phyloP scores from a whole-genome alignment of 1,139 yeast genomes.

The Pichia sp. region DNA sequence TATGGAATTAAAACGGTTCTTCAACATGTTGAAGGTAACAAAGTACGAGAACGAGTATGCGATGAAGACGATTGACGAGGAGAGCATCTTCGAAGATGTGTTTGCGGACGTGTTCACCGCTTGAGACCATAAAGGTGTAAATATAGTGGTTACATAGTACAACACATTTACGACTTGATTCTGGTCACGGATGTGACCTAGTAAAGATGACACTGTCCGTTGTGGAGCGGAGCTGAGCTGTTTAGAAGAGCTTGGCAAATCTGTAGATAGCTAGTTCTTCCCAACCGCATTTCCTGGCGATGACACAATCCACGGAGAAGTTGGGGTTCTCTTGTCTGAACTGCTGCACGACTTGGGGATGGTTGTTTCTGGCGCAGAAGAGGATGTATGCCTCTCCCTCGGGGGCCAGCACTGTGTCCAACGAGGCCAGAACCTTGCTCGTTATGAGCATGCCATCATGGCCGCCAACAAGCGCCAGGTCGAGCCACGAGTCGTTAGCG shows the following conservation, averaged over 20 bases:
- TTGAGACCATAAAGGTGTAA: too few relatives aligned
- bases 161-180: too few relatives aligned
- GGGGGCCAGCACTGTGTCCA: conserved; percentile 45
- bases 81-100: conserved; percentile 50
- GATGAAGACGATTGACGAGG: conserved; percentile 45
- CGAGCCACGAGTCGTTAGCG: conserved; percentile 64
- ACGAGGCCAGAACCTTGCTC: conserved; percentile 48
- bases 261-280: conserved; percentile 77
- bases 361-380: conserved; percentile 82
- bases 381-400: conserved; percentile 75
- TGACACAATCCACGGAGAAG: conserved; percentile 45
- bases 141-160: not conserved
- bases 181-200: too few relatives aligned
- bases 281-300: conserved; percentile 87
- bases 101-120: conserved; percentile 46
- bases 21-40: conserved; percentile 60
- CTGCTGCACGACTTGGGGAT: conserved; percentile 47
- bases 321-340: conserved; percentile 36
- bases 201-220: too few relatives aligned
- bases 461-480: conserved; percentile 87
- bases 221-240: too few relatives aligned
- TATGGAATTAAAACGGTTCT: conserved; percentile 56
- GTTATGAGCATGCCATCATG: conserved; percentile 86
- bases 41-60: conserved; percentile 72
- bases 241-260: conserved; percentile 33